Conservation (phyloP, 495 filamentous ascomycete species). For the Tuber borchii region DNA sequence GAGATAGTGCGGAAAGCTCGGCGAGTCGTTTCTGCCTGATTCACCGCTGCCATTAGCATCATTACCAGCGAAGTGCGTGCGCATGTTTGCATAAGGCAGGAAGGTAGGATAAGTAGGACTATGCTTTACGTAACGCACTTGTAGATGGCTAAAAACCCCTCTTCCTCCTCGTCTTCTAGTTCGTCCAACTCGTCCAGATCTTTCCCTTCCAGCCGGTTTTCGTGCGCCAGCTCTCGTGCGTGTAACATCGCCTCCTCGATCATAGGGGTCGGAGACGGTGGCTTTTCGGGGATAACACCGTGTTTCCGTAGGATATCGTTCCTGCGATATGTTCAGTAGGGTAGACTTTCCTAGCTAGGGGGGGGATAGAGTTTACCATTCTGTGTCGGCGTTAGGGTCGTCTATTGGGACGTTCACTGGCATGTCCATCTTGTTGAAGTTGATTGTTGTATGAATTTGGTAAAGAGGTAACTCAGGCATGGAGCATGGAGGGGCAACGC, state of each 20-base stretch:
- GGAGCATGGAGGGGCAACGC: slow-evolving; percentile 6
- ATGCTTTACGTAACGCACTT: slow-evolving; percentile 46
- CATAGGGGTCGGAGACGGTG: slow-evolving; percentile 82
- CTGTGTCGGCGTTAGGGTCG: slow-evolving; percentile 92
- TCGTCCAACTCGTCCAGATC: slow-evolving; percentile 88
- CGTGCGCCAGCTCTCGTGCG: slow-evolving; percentile 70
- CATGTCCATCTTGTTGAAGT: slow-evolving; percentile 36
- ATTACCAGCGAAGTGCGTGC: not conserved
- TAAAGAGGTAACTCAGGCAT: slow-evolving; percentile 20
- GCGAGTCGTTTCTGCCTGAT: slow-evolving; percentile 67
- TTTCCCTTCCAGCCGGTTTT: slow-evolving; percentile 87
- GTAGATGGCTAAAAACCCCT: slow-evolving; percentile 80
- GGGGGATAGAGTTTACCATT: slow-evolving; percentile 60
- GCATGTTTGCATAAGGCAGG: not conserved
- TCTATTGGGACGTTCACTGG: slow-evolving; percentile 67
- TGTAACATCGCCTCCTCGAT: slow-evolving; percentile 92
- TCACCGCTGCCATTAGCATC: slow-evolving; percentile 9
- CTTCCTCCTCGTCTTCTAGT: slow-evolving; percentile 84
- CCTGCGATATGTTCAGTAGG: slow-evolving; percentile 49
- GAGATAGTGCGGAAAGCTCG: slow-evolving; percentile 67
- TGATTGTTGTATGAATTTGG: slow-evolving; percentile 4
- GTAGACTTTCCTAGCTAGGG: not conserved
- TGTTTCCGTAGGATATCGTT: slow-evolving; percentile 98
- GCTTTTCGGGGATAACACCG: slow-evolving; percentile 91
- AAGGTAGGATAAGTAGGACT: not conserved